Conservation (phyloP, 352 stramenopile species). For the Globisporangium emineosum region DNA sequence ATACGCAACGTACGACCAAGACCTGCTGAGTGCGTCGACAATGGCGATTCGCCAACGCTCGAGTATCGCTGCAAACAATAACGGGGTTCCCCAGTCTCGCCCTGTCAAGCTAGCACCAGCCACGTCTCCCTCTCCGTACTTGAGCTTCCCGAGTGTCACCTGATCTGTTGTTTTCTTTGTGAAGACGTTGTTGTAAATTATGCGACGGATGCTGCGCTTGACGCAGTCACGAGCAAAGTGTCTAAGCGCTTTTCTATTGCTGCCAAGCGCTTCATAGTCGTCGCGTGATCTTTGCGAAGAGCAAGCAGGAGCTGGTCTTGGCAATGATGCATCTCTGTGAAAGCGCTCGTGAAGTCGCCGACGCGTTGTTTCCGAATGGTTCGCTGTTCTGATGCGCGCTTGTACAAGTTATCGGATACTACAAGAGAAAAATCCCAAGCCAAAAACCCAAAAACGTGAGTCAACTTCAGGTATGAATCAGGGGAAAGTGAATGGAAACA, state of each 20-base stretch:
- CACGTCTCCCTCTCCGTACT: slow-evolving; percentile 22
- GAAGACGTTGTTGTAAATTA: background rate
- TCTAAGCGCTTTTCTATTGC: slow-evolving; percentile 45
- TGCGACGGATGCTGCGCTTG: slow-evolving; percentile 16
- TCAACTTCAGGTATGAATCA: background rate
- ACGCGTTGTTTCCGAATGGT: slow-evolving; percentile 42
- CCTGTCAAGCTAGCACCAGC: slow-evolving; percentile 6
- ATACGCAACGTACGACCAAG: slow-evolving; percentile 43
- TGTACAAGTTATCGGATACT: slow-evolving; percentile 32
- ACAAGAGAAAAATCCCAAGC: background rate
- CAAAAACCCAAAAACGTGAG: background rate
- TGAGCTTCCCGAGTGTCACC: slow-evolving; percentile 41
- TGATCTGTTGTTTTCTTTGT: slow-evolving; percentile 7
- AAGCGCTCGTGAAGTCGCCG: slow-evolving; percentile 38
- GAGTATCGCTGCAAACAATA: slow-evolving; percentile 17
- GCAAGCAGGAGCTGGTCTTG: slow-evolving; percentile 43
- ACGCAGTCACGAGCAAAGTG: slow-evolving; percentile 16
- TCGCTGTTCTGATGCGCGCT: slow-evolving; percentile 38
- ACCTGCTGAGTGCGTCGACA: slow-evolving; percentile 52
- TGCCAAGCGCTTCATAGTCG: slow-evolving; percentile 37
- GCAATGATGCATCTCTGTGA: slow-evolving; percentile 39
- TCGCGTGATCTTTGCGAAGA: slow-evolving; percentile 39
- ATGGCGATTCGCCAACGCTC: slow-evolving; percentile 50
- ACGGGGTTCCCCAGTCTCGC: slow-evolving; percentile 6
- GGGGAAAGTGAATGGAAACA: background rate